Evolutionary conservation across 768 basidiomycete species (phyloP), one percentile per base, ranked within the genome.

Genomic region (Coprinopsis strossmayeri): DNA sequence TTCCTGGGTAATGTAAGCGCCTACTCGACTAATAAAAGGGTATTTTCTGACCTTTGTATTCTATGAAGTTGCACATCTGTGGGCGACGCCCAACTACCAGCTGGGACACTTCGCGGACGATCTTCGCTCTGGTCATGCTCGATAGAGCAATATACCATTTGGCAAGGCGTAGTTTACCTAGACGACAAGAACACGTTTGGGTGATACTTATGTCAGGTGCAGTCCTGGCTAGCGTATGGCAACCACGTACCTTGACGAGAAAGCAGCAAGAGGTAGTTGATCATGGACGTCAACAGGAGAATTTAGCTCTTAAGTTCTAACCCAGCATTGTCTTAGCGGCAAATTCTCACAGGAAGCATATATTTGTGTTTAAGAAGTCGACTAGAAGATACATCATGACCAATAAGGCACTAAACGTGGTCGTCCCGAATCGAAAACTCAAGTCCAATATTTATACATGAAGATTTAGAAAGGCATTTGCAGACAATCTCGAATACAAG

Each of bases 81-180:
- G 88, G 89, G 50, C 88, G 76, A 44, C 95, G 78, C 45, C 84
- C 88, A 38, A 95, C 73, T 25, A 97, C 92, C 28, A 96, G 77
- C 65, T 93, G 91, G 1, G 92, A 94, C 25, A 97, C 87, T 61
- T 98, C 95, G 68, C 91, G 93, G 54, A 96, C 84, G 60, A 95
- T 92, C 77, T 93, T 95, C 47, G 78, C 76, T 65, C 91, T 94
- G 28, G 72, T 70, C 65, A 92, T 91, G 18, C 83, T 72, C 25
- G 87, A 71, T 66, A 93, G 74, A 1, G 95, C 89, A 17, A 80
- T 76, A 64, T 91, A 98, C 95, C 95, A 98, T 77, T 98, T 98
- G 25, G 92, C 83, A 30, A 97, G 79, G 46, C 95, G 82, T 44
- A 97, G 80, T 71, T 95, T 95, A 56, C 94, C 91, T 94, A 46